Evolutionary conservation across 2,329 filamentous ascomycete species (phyloP).

Genomic region (Tympanopsis confertula): DNA sequence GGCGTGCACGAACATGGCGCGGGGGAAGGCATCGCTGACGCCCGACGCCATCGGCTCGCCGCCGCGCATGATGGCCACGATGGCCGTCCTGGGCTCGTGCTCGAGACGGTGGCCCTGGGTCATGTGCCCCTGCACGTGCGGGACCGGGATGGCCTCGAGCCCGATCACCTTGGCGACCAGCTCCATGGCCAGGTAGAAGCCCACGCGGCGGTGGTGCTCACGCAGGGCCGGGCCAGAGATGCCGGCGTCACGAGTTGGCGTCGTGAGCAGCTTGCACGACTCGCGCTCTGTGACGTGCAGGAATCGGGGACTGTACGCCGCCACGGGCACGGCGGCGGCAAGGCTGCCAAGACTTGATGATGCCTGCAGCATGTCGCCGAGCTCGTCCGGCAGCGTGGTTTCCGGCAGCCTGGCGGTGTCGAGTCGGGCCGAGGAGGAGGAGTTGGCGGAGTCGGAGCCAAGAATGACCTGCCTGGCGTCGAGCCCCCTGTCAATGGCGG

Average conservation of each 20-base stretch:
- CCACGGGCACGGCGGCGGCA: background rate
- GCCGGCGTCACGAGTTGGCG: slow-evolving; percentile 36
- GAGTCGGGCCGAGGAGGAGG: slow-evolving; percentile 24
- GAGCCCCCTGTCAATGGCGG: slow-evolving; percentile 28
- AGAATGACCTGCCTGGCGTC: slow-evolving; percentile 32
- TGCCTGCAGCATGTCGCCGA: background rate
- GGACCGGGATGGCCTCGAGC: slow-evolving; percentile 31
- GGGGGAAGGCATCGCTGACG: slow-evolving; percentile 37
- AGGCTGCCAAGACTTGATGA: background rate
- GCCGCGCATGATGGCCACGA: slow-evolving; percentile 51
- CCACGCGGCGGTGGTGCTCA: slow-evolving; percentile 33
- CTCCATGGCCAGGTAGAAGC: slow-evolving; percentile 39
- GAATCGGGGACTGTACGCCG: slow-evolving; percentile 11
- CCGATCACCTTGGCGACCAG: slow-evolving; percentile 34
- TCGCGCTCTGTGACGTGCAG: slow-evolving; percentile 30
- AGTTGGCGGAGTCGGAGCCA: no score
- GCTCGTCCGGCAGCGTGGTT: slow-evolving; percentile 16
- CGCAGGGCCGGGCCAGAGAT: slow-evolving; percentile 31
- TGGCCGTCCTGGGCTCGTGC: slow-evolving; percentile 34
- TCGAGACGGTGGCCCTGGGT: slow-evolving; percentile 31
- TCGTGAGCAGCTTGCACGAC: slow-evolving; percentile 37
- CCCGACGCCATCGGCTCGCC: slow-evolving; percentile 51
- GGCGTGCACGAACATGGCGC: slow-evolving; percentile 37
- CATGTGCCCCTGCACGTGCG: slow-evolving; percentile 35
- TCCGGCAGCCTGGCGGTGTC: slow-evolving; percentile 27